Percentiles rank a stretch among this genome's conserved stretches.
These are phyloP conservation scores for Hanseniaspora meyeri DNA, from an alignment of 805 yeast genomes.

Conservation along the genomic window DNA sequence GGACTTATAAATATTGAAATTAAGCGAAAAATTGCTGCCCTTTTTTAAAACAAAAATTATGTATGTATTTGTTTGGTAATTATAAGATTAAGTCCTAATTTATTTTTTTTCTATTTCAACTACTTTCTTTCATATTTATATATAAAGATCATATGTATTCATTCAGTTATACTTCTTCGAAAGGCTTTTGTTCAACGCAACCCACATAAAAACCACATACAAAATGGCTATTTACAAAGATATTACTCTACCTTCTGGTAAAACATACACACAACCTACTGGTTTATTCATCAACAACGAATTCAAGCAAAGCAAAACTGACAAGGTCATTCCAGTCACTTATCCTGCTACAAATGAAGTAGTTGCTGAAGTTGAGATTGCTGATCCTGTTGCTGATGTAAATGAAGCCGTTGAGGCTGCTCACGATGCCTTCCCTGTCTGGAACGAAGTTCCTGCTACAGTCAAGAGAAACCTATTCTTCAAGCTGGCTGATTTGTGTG, in stretches of 20 bases:
- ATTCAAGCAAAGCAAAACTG: constrained; percentile 42
- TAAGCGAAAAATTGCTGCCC: background rate
- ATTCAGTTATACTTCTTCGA: too few relatives aligned
- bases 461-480: constrained; percentile 13
- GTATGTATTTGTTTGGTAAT: background rate
- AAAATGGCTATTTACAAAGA: constrained; percentile 20
- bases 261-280: constrained; percentile 54
- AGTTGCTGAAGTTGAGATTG: constrained; percentile 13
- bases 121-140: too few relatives aligned
- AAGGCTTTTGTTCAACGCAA: too few relatives aligned
- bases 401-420: constrained; percentile 38
- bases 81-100: background rate
- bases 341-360: constrained; percentile 13
- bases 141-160: too few relatives aligned
- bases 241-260: constrained; percentile 55
- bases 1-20: background rate
- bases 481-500: constrained; percentile 63
- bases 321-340: constrained; percentile 31
- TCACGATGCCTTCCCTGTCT: constrained; percentile 29
- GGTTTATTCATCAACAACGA: constrained; percentile 70
- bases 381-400: constrained; percentile 27
- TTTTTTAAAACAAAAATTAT: background rate
- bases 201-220: background rate
- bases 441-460: constrained; percentile 9
- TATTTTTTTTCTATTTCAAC: background rate